Base-by-base conservation (phyloP, 768 basidiomycete genomes). In the Mrakia frigida region DNA sequence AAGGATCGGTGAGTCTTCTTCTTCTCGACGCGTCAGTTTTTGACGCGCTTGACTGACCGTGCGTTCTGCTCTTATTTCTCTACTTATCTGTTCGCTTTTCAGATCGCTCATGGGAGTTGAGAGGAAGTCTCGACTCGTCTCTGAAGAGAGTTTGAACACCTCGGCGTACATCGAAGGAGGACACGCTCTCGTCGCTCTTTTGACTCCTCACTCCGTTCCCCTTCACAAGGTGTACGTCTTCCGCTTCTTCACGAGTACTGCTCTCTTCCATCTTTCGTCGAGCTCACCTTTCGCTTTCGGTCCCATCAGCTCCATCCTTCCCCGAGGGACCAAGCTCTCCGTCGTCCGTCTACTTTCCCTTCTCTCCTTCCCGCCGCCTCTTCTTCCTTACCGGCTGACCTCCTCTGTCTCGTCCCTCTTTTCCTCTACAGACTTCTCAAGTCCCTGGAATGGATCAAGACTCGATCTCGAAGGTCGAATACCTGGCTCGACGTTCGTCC, bases 191-290 rank as follows among this genome's bases (percentile, higher is more conserved):
- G 46, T 50, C 46, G 94, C 96, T 9, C 85, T 98, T 68, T 94
- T 94, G 82, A 98, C 97, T 0, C 88, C 92, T 78, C 96, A 95
- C 70, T 94, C 95, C 60, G 94, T 94, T 88, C 97, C 97, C 59
- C 84, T 99, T 78, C 95, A 98, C 84, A 97, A 97, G 85, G 96
- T 98, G 81, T 82, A 74, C 74, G 82, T 77, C 56, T 50, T 52
- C 70, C 41, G 46, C 43, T 31, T 14, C n/a, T n/a, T n/a, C n/a
- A n/a, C n/a, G n/a, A n/a, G n/a, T n/a, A n/a, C n/a, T n/a, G n/a
- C n/a, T n/a, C n/a, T n/a, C n/a, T n/a, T n/a, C n/a, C n/a, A n/a
- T 28, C 52, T 53, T 11, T 18, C 52, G 60, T 56, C n/a, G 41
- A 28, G 11, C 37, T 59, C 21, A 33, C n/a, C 11, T 11, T 50